Evolutionary conservation across 2,329 filamentous ascomycete species (phyloP), one percentile per base, ranked within the genome.

Genomic region (Neodidymelliopsis sp.): DNA sequence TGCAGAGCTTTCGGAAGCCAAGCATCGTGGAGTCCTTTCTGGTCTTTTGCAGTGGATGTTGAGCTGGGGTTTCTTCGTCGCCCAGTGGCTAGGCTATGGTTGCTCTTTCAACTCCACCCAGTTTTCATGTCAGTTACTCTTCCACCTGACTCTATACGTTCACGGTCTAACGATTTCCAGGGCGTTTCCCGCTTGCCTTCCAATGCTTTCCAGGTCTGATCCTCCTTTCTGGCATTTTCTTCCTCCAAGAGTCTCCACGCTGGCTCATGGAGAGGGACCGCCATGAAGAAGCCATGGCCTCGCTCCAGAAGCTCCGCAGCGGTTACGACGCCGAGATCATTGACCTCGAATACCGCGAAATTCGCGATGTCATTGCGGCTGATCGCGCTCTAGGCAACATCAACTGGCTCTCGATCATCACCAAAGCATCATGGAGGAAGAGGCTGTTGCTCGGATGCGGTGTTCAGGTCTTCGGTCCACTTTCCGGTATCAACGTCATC

Each of bases 171-270:
- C 65, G 16, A 28, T 20, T 6, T 3, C 19, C 8, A 62, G 53
- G 61, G 62, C 63, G 72, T 6, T 75, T 76, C 29, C 74, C 75
- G 1, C 70, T 77, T 22, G 72, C 73, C 2, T 74, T 77, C 50
- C 74, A 77, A 57, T 71, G 70, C 3, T 54, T 79, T 6, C 77
- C 78, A 2, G 54, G 55, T 22, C 31, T 63, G 3, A 44, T 82
- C 4, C 74, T 82, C 23, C 70, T 79, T 48, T 46, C 71, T 23
- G 64, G 77, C 1, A 72, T 80, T 10, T 79, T 77, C 49, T 76
- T 83, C 51, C 71, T 85, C 1, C 82, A 83, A 0, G 84, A 86
- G 59, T 84, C 82, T 1, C 84, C 84, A 2, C 74, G 84, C 47
- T 86, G 83, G 83, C 72, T 85, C 8, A 78, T 83, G 43, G 76